These are phyloP conservation scores for Fomitopsis serialis DNA, from an alignment of 768 basidiomycete genomes.

Conservation along the genomic window DNA sequence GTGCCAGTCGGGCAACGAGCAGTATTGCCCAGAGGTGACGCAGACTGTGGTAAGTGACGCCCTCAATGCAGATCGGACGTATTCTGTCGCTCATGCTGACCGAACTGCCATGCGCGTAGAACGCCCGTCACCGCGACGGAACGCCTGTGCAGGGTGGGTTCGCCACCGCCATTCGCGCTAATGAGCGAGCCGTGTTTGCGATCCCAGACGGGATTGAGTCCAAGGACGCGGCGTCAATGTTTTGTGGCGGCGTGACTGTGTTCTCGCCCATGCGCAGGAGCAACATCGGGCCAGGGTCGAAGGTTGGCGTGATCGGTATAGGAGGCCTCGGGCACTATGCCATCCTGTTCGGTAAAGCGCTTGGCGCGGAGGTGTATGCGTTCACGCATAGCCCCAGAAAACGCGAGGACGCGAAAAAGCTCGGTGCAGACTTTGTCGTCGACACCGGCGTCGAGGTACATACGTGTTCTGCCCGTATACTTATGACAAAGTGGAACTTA, in stretches of 20 bases:
- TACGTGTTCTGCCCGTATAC: no score
- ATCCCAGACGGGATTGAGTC: slow-evolving; percentile 48
- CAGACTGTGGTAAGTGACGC: slow-evolving; percentile 30
- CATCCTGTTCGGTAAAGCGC: no score
- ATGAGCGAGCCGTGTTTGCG: slow-evolving; percentile 49
- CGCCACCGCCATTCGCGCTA: slow-evolving; percentile 34
- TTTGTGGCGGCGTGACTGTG: slow-evolving; percentile 57
- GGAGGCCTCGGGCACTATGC: slow-evolving; percentile 44
- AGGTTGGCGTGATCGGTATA: slow-evolving; percentile 59
- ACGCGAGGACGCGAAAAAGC: no score
- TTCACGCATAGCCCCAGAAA: no score
- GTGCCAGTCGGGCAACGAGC: slow-evolving; percentile 46
- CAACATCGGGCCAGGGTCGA: slow-evolving; percentile 51
- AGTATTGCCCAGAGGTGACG: slow-evolving; percentile 44
- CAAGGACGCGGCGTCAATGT: slow-evolving; percentile 51
- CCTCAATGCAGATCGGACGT: neutral
- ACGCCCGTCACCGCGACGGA: slow-evolving; percentile 34
- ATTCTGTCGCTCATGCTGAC: neutral
- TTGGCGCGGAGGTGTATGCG: no score
- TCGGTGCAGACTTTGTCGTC: no score
- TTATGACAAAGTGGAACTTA: no score
- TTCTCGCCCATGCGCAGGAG: slow-evolving; percentile 52
- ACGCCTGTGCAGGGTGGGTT: slow-evolving; percentile 38
- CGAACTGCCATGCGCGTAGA: no score
- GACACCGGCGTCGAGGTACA: no score